Evolutionary conservation across 352 stramenopile species (phyloP).

Genomic region (Phytophthora megakarya): DNA sequence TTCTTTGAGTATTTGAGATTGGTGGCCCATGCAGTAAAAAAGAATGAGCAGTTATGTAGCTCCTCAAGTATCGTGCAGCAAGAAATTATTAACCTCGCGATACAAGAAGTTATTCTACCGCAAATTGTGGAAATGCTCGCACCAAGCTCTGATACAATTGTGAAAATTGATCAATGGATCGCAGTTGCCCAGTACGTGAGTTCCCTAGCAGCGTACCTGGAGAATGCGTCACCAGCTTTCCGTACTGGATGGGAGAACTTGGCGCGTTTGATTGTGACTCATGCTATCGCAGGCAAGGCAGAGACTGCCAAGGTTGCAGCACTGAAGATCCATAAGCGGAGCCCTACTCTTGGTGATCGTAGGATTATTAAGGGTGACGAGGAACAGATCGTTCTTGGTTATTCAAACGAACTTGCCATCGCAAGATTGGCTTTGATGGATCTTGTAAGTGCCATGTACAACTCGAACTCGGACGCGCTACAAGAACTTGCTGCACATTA

Average conservation of each 20-base stretch:
- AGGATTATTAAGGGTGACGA: constrained; percentile 40
- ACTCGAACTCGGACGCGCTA: constrained; percentile 45
- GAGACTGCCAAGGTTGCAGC: constrained; percentile 54
- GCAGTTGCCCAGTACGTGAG: constrained; percentile 43
- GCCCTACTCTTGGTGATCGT: constrained; percentile 33
- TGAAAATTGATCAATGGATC: constrained; percentile 53
- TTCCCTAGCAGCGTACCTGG: constrained; percentile 32
- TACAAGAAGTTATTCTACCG: constrained; percentile 35
- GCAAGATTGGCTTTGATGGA: constrained; percentile 52
- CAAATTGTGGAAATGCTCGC: constrained; percentile 40
- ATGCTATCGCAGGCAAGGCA: constrained; percentile 65
- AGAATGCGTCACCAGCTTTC: constrained; percentile 33
- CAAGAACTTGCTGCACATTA: constrained; percentile 58
- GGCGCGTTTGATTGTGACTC: constrained; percentile 51
- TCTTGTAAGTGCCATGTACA: constrained; percentile 50
- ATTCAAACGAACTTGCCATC: constrained; percentile 45
- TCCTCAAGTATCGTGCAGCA: constrained; percentile 3
- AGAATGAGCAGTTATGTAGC: constrained; percentile 16
- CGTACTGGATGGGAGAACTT: constrained; percentile 60
- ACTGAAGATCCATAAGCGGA: constrained; percentile 61
- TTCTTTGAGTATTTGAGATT: constrained; percentile 40
- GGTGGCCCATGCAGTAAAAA: constrained; percentile 16
- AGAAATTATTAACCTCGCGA: constrained; percentile 35
- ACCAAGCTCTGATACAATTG: constrained; percentile 35
- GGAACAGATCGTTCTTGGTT: constrained; percentile 45